These are phyloP conservation scores for Psilocybe cyanescens DNA, from an alignment of 768 basidiomycete genomes.

Conservation along the genomic window DNA sequence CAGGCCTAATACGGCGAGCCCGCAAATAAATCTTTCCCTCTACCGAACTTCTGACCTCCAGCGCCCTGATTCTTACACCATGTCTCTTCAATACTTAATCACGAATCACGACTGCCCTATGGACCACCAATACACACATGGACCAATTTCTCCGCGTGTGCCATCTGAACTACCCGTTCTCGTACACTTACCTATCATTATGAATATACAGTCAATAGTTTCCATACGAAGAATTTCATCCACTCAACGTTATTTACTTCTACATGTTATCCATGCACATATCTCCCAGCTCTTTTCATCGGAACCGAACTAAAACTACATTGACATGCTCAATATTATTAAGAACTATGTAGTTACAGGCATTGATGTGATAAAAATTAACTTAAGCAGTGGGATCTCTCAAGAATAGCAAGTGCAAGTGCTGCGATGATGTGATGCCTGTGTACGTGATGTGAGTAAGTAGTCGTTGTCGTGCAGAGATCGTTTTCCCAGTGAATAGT, in stretches of 20 bases:
- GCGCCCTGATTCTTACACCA: background rate
- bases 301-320: background rate
- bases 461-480: background rate
- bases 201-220: constrained; percentile 12
- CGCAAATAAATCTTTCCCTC: constrained; percentile 43
- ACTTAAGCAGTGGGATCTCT: background rate
- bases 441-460: background rate
- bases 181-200: constrained; percentile 8
- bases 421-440: background rate
- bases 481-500: background rate
- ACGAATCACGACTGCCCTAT: background rate
- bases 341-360: constrained; percentile 4
- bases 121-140: constrained; percentile 3
- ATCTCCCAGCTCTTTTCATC: background rate
- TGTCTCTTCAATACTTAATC: background rate
- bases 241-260: background rate
- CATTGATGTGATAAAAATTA: constrained; percentile 14
- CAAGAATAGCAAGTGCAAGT: background rate
- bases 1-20: constrained; percentile 86
- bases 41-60: constrained; percentile 10
- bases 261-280: background rate
- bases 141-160: background rate
- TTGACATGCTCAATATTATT: constrained; percentile 1
- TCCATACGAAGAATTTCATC: background rate
- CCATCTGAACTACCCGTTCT: background rate